Base-by-base conservation (phyloP, 176 grass and related monocot genomes). In the Bolboschoenus planiculmis region DNA sequence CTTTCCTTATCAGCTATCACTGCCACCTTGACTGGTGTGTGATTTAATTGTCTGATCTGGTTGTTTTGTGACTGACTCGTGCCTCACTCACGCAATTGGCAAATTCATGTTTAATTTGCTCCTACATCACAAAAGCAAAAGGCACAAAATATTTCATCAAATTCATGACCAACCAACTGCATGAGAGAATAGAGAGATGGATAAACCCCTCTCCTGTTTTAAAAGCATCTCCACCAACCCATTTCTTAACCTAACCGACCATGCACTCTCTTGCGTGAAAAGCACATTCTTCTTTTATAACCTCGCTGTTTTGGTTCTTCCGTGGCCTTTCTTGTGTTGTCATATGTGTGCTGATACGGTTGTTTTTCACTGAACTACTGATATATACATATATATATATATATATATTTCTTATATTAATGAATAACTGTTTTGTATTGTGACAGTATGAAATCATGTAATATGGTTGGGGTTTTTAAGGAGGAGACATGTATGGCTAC, bases 71-170 rank as follows among this genome's bases (percentile, higher is more conserved):
- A n/a, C 46, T 16, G 65, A 74, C 68, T 74, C 68, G 68, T 74
- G 68, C n/a, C 68, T 29, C 3, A 30, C 11, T 75, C 71, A 75
- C 71, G 71, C 43, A 75, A 31, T 75, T 75, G 71, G 71, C 43
- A 75, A 50, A 75, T 48, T 75, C 43, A 48, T 75, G 23, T 75
- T 75, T 75, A 75, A 75, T 75, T 75, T 9, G 23, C n/a, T 50
- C 21, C 4, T 44, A 72, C 20, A 48, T 75, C 40, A 48, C 11
- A 48, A 48, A 75, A 67, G 10, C 63, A 67, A 67, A 67, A n/a
- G 4, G 37, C 63, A 5, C 11, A 35, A 40, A 43, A 42, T 5
- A 35, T 71, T 62, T 71, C 20, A 71, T 71, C 37, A 71, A n/a
- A 56, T 16, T 16, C 55, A 56, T 20, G 4, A 62, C 4, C 27